Conservation (phyloP, 805 yeast species). For the Debaryomyces tyrocola region DNA sequence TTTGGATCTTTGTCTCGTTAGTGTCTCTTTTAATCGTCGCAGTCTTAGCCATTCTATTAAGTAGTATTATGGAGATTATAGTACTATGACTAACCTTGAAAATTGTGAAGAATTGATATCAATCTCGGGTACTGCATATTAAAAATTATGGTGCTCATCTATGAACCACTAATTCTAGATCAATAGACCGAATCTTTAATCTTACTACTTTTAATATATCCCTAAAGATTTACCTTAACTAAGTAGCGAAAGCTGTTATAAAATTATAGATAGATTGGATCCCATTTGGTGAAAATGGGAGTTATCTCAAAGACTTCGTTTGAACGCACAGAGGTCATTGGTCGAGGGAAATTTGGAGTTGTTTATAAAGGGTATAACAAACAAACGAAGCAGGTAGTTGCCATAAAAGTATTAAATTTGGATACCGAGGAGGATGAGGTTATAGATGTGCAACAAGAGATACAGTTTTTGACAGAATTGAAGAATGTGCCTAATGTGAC, state of each 20-base stretch:
- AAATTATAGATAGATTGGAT: no score
- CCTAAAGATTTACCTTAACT: no score
- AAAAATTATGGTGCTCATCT: not conserved
- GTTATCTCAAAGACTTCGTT: constrained; percentile 34
- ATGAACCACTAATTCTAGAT: not conserved
- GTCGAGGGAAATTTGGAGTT: constrained; percentile 95
- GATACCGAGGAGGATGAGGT: constrained; percentile 96
- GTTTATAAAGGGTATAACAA: constrained; percentile 84
- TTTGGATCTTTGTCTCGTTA: constrained; percentile 91
- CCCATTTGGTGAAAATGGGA: not conserved
- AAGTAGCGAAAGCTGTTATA: no score
- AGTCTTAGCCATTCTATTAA: constrained; percentile 13
- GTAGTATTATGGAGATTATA: not conserved
- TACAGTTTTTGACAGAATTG: constrained; percentile 79
- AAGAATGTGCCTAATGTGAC: constrained; percentile 89
- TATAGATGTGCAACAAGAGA: constrained; percentile 89
- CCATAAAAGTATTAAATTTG: constrained; percentile 87
- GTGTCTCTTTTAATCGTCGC: constrained; percentile 69
- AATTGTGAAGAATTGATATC: not conserved
- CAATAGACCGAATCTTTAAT: not conserved
- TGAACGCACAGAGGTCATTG: constrained; percentile 86
- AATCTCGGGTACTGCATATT: not conserved
- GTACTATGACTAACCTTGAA: not conserved
- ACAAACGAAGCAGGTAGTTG: constrained; percentile 75
- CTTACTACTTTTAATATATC: no score